Evolutionary conservation across 345 rosid species (phyloP).

Genomic region (Cardiospermum halicacabum): DNA sequence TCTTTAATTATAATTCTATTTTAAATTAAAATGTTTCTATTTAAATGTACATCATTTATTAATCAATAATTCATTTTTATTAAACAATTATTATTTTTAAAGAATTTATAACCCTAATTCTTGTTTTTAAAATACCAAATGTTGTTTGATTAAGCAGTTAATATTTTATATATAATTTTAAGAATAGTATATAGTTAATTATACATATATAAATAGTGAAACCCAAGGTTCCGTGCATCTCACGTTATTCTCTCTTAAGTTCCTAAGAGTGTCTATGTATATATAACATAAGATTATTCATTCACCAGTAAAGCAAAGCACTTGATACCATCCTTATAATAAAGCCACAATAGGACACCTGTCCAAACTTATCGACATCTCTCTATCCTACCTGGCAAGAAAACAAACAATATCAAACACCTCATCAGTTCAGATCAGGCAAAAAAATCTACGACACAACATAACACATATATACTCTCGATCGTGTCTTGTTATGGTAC

Average conservation of each 20-base stretch:
- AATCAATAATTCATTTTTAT: no score
- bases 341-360: background rate
- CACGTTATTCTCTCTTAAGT: slow-evolving; percentile 2
- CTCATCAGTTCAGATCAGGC: background rate
- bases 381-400: slow-evolving; percentile 8
- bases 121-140: no score
- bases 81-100: no score
- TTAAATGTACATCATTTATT: no score
- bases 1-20: no score
- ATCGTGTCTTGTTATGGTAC: background rate
- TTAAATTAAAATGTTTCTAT: no score
- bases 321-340: background rate
- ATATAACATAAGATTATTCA: background rate
- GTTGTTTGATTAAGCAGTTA: background rate
- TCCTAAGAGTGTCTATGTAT: background rate
- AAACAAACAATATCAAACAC: slow-evolving; percentile 5
- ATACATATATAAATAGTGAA: background rate
- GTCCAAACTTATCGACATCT: background rate
- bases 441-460: no score
- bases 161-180: background rate
- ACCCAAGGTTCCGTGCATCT: background rate
- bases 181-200: background rate
- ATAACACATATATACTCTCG: background rate
- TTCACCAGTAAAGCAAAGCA: no score
- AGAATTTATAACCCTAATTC: no score